Base-by-base conservation (phyloP, 164 flowering plant genomes). In the Dillenia suffruticosa region DNA sequence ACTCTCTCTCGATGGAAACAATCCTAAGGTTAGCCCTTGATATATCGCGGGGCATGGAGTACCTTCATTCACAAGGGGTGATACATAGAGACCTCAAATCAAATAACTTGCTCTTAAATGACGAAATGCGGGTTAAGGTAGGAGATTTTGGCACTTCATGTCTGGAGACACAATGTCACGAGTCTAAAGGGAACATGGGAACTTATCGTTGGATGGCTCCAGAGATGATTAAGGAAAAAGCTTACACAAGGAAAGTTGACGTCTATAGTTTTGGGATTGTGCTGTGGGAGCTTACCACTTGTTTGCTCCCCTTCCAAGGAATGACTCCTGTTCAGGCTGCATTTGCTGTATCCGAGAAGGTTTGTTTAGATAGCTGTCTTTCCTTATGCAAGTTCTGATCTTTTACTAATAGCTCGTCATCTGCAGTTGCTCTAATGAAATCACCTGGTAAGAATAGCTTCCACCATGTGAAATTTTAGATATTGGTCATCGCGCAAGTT, bases 201-300 rank as follows among this genome's bases (percentile, higher is more conserved):
- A 93, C 98, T 51, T 93, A 93, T 51, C 90, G 98, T 7, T 93
- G 98, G 98, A 93, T 93, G 98, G 97, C 98, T 2, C 98, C 98
- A 0, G 98, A 93, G 74, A 93, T 93, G 98, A 85, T 93, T 68
- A 88, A 85, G 78, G 96, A 85, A 68, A 93, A 84, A 65, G 83
- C 89, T 13, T 90, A 80, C 49, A 82, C 88, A 15, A 76, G 88
- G 61, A 93, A 93, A 71, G 97, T 93, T n/a, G 98, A 93, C 59
- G 97, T 93, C 5, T 93, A 93, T 62, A 93, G 98, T 63, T 93
- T 90, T 55, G 97, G 98, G 47, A 87, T 93, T 57, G 96, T 93
- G 48, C 75, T 93, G 9, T 93, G 97, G 96, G 98, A 90, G 73
- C 89, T 93, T 16, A 83, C 89, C 0, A 88, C 97, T 9, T 85